Base-by-base conservation (phyloP, 495 filamentous ascomycete genomes). In the Durotheca rogersii region DNA sequence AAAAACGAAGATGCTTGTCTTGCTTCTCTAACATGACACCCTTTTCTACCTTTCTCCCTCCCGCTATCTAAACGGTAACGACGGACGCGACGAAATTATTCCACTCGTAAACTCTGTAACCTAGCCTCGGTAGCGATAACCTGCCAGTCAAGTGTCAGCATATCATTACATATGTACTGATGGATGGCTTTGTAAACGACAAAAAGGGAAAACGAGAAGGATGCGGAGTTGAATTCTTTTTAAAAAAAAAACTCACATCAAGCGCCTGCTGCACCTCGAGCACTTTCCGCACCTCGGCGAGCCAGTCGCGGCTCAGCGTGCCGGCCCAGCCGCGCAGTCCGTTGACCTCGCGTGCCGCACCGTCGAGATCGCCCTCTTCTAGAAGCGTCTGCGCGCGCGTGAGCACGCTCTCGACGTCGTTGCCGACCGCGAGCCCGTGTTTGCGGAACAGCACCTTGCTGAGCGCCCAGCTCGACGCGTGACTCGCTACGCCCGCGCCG, bases 361-460 rank as follows among this genome's bases (percentile, higher is more conserved):
- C 84, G 63, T 98, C 94, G 23, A 98, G 70, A 58, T 94, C 81
- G 20, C 93, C 94, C 70, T 96, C 87, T 72, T 97, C 90, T 9
- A 98, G 75, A 56, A 86, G 78, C 3, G 80, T 90, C 71, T 96
- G 90, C 2, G 93, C 89, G 46, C 93, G 76, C 2, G 87, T 85
- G 9, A 98, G 80, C 52, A 96, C 82, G 64, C 89, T 95, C 77
- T 97, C 93, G 15, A 97, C 92, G 64, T 98, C 93, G 58, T 93
- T 82, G 17, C 94, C 92, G 19, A 80, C 78, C 0, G 91, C 84
- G 32, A 93, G 73, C n/a, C 84, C 87, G 62, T 89, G 80, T 76
- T 95, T 96, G 76, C 85, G 87, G 79, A 98, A 97, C 69, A 96
- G 78, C 17, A 96, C 74, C 69, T 95, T 91, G 74, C 88, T 94